A percentile compares a stretch with the other conserved stretches of the same genome.
Evolutionary conservation across 202 grass and related monocot species (phyloP).

Genomic region (Tripidium arundinaceum): DNA sequence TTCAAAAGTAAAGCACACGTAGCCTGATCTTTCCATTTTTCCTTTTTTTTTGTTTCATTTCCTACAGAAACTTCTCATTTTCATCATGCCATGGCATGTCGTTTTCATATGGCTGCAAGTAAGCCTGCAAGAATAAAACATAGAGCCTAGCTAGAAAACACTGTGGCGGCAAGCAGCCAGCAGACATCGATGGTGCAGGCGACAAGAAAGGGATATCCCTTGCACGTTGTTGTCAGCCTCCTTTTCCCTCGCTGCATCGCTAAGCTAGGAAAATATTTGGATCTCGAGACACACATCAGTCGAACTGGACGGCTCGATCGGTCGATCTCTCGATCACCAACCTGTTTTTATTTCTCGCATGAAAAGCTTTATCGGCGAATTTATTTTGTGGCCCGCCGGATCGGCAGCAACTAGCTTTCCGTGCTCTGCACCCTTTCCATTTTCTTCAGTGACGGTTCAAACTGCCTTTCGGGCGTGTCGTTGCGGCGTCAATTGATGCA

Average conservation of each 20-base stretch:
- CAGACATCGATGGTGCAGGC: background rate
- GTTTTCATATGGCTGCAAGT: background rate
- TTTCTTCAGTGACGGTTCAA: background rate
- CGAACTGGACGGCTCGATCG: background rate
- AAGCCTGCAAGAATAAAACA: background rate
- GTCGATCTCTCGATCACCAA: too few species aligned
- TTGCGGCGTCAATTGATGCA: slow-evolving; percentile 29
- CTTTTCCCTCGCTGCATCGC: slow-evolving; percentile 31
- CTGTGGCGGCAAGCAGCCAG: background rate
- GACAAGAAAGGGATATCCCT: slow-evolving; percentile 47
- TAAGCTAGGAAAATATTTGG: slow-evolving; percentile 22
- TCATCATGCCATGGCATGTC: background rate
- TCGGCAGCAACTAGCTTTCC: slow-evolving; percentile 20
- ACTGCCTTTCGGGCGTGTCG: background rate
- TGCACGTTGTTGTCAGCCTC: slow-evolving; percentile 1
- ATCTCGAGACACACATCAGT: slow-evolving; percentile 13
- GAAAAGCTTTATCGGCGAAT: slow-evolving; percentile 12
- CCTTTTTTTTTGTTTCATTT: background rate
- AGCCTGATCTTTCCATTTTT: background rate
- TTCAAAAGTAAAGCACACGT: slow-evolving; percentile 69
- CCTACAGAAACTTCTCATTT: background rate
- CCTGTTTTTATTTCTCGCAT: slow-evolving; percentile 3
- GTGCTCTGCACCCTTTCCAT: slow-evolving; percentile 24
- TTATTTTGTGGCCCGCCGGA: background rate
- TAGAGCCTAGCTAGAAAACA: background rate